Evolutionary conservation across 164 flowering plant species (phyloP).

Genomic region (Taxillus chinensis): DNA sequence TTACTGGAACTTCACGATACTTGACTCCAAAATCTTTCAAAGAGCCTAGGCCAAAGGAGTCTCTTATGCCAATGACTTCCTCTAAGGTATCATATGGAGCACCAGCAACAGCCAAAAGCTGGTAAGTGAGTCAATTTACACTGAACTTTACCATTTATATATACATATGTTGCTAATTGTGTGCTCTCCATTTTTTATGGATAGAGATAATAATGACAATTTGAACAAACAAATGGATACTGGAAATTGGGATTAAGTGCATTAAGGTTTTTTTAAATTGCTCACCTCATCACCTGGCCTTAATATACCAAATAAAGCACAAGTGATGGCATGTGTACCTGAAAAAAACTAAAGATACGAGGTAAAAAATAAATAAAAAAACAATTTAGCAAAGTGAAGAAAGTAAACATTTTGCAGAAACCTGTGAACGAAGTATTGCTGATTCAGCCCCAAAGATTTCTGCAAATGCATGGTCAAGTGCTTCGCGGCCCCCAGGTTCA

Average conservation of each 20-base stretch:
- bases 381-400: neutral
- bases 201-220: slow-evolving; percentile 1
- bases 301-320: slow-evolving; percentile 78
- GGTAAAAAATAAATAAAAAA: slow-evolving; percentile 1
- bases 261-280: neutral
- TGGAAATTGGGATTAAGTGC: neutral
- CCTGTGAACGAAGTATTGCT: slow-evolving; percentile 85
- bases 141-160: neutral
- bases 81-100: slow-evolving; percentile 90
- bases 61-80: slow-evolving; percentile 84
- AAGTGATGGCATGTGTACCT: slow-evolving; percentile 93
- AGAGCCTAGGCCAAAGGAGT: slow-evolving; percentile 58
- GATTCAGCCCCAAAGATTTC: slow-evolving; percentile 86
- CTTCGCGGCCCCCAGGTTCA: slow-evolving; percentile 92
- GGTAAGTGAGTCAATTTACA: slow-evolving; percentile 25
- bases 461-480: slow-evolving; percentile 76
- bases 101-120: slow-evolving; percentile 96
- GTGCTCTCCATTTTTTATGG: neutral
- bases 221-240: neutral
- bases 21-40: slow-evolving; percentile 67
- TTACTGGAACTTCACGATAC: slow-evolving; percentile 76
- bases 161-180: too few species aligned
- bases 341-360: slow-evolving; percentile 60
- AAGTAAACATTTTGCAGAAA: slow-evolving; percentile 11
- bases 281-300: slow-evolving; percentile 93